These are phyloP conservation scores for Nymphaea colorata DNA, from an alignment of 164 flowering plant genomes.

Conservation along the genomic window DNA sequence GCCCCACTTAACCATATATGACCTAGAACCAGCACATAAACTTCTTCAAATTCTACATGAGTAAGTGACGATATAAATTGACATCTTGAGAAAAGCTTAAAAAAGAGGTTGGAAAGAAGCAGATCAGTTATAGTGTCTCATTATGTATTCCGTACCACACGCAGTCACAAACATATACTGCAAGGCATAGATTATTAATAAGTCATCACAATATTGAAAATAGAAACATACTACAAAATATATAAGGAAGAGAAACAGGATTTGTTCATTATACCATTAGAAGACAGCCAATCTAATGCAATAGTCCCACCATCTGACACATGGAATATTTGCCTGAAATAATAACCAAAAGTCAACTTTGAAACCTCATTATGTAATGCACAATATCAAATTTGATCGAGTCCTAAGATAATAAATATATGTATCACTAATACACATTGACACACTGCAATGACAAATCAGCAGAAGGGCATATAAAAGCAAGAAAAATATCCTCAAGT, in stretches of 20 bases:
- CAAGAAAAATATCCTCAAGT: neutral
- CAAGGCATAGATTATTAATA: no score
- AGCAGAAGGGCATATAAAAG: neutral
- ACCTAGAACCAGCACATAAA: no score
- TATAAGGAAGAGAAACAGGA: neutral
- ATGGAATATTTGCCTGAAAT: constrained; percentile 54
- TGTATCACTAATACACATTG: neutral
- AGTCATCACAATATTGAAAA: neutral
- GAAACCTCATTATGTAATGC: constrained; percentile 3
- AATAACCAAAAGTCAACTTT: constrained; percentile 1
- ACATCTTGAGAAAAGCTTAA: no score
- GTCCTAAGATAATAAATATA: neutral
- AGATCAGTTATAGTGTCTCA: no score
- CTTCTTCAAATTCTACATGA: no score
- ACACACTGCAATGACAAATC: neutral
- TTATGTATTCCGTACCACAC: no score
- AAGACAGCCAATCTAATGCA: constrained; percentile 86
- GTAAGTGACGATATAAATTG: no score
- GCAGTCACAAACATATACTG: no score
- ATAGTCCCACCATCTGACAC: constrained; percentile 82
- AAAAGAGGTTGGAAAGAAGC: no score
- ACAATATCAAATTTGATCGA: neutral
- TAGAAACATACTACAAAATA: no score
- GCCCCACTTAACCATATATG: no score
- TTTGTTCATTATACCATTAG: constrained; percentile 41